A percentile compares a stretch with the other conserved stretches of the same genome.
These are phyloP conservation scores for Kwoniella sp. DNA, from an alignment of 768 basidiomycete genomes.

Conservation along the genomic window DNA sequence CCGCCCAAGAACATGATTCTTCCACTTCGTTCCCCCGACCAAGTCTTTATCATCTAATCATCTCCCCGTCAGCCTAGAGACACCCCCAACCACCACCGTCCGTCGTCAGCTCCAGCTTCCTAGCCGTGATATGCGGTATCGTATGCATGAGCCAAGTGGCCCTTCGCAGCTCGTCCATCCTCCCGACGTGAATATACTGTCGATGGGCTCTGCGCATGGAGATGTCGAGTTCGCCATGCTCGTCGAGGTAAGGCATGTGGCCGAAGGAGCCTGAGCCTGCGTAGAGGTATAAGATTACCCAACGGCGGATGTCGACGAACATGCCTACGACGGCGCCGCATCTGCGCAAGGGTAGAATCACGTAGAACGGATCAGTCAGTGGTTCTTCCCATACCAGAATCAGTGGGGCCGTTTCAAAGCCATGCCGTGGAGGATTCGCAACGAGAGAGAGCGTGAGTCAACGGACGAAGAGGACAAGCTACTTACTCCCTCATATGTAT, in stretches of 20 bases:
- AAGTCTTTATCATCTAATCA: no score
- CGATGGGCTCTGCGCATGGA: constrained; percentile 89
- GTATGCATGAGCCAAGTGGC: constrained; percentile 81
- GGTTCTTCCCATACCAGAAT: background rate
- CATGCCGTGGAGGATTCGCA: background rate
- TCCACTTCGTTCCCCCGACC: no score
- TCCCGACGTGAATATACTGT: constrained; percentile 78
- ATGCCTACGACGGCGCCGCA: constrained; percentile 87
- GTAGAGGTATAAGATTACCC: constrained; percentile 84
- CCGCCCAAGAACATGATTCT: no score
- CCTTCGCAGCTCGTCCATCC: constrained; percentile 90
- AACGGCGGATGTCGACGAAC: constrained; percentile 89
- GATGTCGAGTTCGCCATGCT: constrained; percentile 89
- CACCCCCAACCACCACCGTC: constrained; percentile 96
- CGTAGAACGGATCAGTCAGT: background rate
- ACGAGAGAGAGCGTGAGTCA: no score
- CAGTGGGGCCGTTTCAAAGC: background rate
- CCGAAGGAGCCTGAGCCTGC: constrained; percentile 85
- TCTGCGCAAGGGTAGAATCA: constrained; percentile 58
- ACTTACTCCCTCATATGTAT: constrained; percentile 91
- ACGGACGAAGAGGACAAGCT: background rate
- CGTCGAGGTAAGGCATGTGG: constrained; percentile 87
- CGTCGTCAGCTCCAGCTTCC: constrained; percentile 80
- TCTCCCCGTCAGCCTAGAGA: constrained; percentile 58
- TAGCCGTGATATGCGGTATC: constrained; percentile 84